A percentile compares a stretch with the other conserved stretches of the same genome.
These are phyloP conservation scores for Petasospora rhodanensis DNA, from an alignment of 1,139 yeast species.

Conservation along the genomic window DNA sequence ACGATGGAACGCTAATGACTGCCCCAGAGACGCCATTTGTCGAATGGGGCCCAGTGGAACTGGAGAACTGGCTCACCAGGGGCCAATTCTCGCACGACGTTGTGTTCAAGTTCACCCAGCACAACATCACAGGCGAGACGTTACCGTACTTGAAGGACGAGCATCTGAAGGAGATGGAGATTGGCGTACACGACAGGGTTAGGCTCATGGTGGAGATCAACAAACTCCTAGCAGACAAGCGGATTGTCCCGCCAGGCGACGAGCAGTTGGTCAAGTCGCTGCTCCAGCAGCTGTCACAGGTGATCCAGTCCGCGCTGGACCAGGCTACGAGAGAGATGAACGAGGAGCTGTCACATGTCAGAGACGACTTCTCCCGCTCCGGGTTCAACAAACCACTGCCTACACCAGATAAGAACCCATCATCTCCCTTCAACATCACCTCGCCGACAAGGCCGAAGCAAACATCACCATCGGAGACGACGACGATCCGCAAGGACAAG, in stretches of 20 bases:
- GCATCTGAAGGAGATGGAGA: slow-evolving; percentile 59
- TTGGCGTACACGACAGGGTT: slow-evolving; percentile 40
- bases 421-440: slow-evolving; percentile 27
- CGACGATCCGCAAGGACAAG: slow-evolving; percentile 7
- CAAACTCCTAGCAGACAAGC: slow-evolving; percentile 31
- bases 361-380: slow-evolving; percentile 24
- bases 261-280: slow-evolving; percentile 29
- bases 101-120: slow-evolving; percentile 36
- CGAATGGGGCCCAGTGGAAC: slow-evolving; percentile 24
- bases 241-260: slow-evolving; percentile 29
- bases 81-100: slow-evolving; percentile 15
- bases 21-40: slow-evolving; percentile 9
- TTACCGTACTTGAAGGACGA: slow-evolving; percentile 55
- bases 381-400: slow-evolving; percentile 23
- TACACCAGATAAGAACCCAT: slow-evolving; percentile 21
- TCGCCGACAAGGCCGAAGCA: slow-evolving; percentile 36
- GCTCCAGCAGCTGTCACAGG: slow-evolving; percentile 27
- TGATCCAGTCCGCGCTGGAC: slow-evolving; percentile 36
- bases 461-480: slow-evolving; percentile 20
- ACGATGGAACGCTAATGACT: slow-evolving; percentile 4
- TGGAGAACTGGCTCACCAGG: slow-evolving; percentile 21
- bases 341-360: slow-evolving; percentile 20
- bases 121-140: slow-evolving; percentile 60
- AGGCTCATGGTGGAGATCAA: slow-evolving; percentile 45
- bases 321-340: slow-evolving; percentile 27